Evolutionary conservation across 169 alveolate species (phyloP).

Genomic region (Amoebophrya sp.): DNA sequence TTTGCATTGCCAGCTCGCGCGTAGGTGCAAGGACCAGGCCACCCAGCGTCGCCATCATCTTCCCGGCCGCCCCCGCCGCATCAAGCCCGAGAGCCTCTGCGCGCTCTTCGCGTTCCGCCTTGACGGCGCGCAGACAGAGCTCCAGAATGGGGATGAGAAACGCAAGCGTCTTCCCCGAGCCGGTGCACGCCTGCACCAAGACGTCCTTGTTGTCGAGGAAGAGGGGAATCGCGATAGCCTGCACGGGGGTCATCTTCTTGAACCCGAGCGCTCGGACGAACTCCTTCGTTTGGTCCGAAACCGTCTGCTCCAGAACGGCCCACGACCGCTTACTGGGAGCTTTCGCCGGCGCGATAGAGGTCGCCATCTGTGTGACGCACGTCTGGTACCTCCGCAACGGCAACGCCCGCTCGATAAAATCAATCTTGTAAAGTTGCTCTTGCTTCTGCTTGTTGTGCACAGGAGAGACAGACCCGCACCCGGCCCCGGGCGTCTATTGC

Average conservation of each 20-base stretch:
- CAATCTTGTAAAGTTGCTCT: too few relatives aligned
- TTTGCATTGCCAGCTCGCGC: constrained; percentile 74
- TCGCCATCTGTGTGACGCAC: too few relatives aligned
- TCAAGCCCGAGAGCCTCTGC: too few relatives aligned
- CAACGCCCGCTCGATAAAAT: too few relatives aligned
- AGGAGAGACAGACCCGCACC: too few relatives aligned
- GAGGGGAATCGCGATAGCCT: constrained; percentile 31
- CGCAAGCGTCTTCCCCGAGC: constrained; percentile 68
- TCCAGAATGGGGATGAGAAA: not conserved
- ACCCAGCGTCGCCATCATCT: constrained; percentile 27
- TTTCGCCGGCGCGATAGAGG: too few relatives aligned
- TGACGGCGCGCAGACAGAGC: not conserved
- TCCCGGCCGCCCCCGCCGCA: too few relatives aligned
- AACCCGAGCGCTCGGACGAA: not conserved
- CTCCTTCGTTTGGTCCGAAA: not conserved
- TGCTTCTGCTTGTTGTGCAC: too few relatives aligned
- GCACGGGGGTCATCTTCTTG: constrained; percentile 27
- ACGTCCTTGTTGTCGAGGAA: constrained; percentile 62
- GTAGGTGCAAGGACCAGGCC: constrained; percentile 75
- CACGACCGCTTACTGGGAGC: too few relatives aligned
- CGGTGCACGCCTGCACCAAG: constrained; percentile 69
- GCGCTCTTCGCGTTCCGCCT: not conserved
- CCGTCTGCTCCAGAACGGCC: too few relatives aligned
- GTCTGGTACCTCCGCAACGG: too few relatives aligned
- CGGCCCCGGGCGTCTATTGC: too few relatives aligned